Evolutionary conservation across 306 rosid species (phyloP).

Genomic region (Citrullus amarus): DNA sequence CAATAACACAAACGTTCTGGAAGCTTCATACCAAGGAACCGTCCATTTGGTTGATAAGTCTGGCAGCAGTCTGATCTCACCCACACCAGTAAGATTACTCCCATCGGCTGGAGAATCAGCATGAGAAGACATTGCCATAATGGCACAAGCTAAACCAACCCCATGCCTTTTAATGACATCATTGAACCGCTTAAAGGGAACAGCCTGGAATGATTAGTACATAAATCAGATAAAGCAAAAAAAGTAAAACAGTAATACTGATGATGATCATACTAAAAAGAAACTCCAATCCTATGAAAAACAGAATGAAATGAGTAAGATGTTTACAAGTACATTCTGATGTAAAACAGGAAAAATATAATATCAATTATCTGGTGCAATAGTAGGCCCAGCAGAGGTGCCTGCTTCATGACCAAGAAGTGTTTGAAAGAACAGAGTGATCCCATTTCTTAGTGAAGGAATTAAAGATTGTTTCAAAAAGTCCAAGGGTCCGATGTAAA

Average conservation of each 20-base stretch:
- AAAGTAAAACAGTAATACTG: neutral
- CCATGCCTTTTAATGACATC: slow-evolving; percentile 41
- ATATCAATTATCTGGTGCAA: neutral
- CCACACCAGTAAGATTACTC: slow-evolving; percentile 53
- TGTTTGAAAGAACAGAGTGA: neutral
- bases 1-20: slow-evolving; percentile 3
- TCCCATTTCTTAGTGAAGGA: neutral
- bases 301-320: neutral
- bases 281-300: neutral
- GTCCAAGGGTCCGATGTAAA: neutral
- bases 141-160: slow-evolving; percentile 50
- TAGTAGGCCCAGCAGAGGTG: neutral
- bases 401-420: neutral
- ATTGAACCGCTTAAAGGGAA: slow-evolving; percentile 62
- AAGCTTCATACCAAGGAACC: slow-evolving; percentile 65
- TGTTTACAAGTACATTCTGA: neutral
- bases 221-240: slow-evolving; percentile 4
- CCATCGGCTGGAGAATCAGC: slow-evolving; percentile 58
- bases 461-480: neutral
- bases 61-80: slow-evolving; percentile 78
- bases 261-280: neutral
- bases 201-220: slow-evolving; percentile 44
- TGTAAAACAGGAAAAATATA: neutral
- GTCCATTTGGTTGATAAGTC: slow-evolving; percentile 61
- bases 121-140: slow-evolving; percentile 61